Evolutionary conservation across 768 basidiomycete species (phyloP).

Genomic region (Tylopilus subfusipes): DNA sequence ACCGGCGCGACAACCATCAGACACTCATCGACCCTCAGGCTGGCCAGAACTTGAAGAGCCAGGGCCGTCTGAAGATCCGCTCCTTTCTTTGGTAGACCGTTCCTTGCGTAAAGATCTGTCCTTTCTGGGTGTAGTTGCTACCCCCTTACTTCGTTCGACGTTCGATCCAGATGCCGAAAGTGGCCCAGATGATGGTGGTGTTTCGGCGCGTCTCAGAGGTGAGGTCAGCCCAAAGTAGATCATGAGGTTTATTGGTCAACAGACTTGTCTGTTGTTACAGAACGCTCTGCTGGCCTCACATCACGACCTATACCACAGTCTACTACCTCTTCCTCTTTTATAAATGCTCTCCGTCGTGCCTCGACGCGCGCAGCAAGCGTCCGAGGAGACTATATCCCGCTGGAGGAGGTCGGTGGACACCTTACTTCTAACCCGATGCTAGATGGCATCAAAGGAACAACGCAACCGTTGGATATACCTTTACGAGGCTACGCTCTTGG

Average conservation of each 20-base stretch:
- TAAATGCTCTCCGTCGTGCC: conserved; percentile 56
- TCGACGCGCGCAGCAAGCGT: conserved; percentile 80
- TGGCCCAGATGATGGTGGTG: conserved; percentile 42
- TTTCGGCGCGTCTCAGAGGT: conserved; percentile 54
- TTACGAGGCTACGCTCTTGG: conserved; percentile 80
- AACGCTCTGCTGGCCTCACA: conserved; percentile 40
- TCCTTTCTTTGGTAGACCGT: conserved; percentile 25
- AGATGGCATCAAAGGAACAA: too few relatives aligned
- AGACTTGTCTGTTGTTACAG: conserved; percentile 40
- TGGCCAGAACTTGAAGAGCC: conserved; percentile 8
- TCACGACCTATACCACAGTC: conserved; percentile 41
- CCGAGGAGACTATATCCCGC: conserved; percentile 52
- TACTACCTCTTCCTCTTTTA: conserved; percentile 50
- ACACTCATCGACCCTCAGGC: not conserved
- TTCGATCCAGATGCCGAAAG: not conserved
- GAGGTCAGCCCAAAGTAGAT: conserved; percentile 34
- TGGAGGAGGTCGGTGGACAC: conserved; percentile 47
- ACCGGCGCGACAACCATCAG: conserved; percentile 17
- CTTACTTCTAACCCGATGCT: too few relatives aligned
- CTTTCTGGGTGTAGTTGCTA: conserved; percentile 12
- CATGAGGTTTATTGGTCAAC: conserved; percentile 23
- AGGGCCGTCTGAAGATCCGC: conserved; percentile 22
- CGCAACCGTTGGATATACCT: too few relatives aligned
- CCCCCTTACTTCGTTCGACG: conserved; percentile 46
- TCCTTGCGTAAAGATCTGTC: not conserved